Conservation (phyloP, 495 filamentous ascomycete genomes). For the Copromyces sp. region DNA sequence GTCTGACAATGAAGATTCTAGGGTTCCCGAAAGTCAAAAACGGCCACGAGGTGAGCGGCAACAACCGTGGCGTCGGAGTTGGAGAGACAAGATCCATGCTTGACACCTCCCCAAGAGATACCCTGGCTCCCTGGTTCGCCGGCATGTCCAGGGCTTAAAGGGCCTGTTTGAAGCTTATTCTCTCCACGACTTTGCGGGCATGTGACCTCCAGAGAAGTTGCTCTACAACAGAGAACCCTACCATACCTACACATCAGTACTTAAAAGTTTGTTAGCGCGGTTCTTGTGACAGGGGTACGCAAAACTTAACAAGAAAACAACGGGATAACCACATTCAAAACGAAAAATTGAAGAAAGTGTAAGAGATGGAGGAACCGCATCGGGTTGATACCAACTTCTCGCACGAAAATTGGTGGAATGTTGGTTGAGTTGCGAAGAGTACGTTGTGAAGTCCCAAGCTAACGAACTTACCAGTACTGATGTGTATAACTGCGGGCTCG, state of each 20-base stretch:
- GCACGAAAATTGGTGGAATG: no score
- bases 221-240: neutral
- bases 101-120: neutral
- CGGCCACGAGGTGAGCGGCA: neutral
- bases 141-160: neutral
- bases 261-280: no score
- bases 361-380: no score
- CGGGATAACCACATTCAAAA: no score
- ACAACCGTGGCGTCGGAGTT: neutral
- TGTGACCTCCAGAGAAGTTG: neutral
- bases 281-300: no score
- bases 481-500: neutral
- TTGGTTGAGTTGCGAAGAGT: no score
- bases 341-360: no score
- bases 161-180: neutral
- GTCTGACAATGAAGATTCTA: neutral
- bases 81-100: neutral
- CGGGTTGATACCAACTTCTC: no score
- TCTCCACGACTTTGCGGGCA: neutral
- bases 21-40: neutral
- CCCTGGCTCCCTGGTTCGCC: neutral
- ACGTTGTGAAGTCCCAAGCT: no score
- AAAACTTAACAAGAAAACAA: no score
- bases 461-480: no score
- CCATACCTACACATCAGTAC: neutral